These are phyloP conservation scores for Henckelia pumila DNA, from an alignment of 257 asterid species.

Conservation along the genomic window DNA sequence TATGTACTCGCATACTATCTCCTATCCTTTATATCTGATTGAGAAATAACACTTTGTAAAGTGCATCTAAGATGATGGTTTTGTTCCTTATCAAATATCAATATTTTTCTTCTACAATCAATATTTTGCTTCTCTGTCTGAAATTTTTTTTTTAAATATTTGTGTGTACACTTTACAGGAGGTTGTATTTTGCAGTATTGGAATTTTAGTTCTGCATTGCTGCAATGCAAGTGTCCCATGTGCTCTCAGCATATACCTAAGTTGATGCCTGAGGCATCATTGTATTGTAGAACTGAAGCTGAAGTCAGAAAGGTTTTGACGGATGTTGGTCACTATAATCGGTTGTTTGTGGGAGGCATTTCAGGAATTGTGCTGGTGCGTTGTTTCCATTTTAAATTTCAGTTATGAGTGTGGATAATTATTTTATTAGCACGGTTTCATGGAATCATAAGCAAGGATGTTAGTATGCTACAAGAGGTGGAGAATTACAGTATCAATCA, in stretches of 20 bases:
- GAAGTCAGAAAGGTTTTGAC: slow-evolving; percentile 48
- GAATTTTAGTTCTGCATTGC: slow-evolving; percentile 60
- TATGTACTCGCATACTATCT: neutral
- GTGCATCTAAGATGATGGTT: neutral
- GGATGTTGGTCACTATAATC: slow-evolving; percentile 57
- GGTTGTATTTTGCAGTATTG: slow-evolving; percentile 81
- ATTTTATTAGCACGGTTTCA: slow-evolving; percentile 1
- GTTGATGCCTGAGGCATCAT: slow-evolving; percentile 64
- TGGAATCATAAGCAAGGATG: neutral
- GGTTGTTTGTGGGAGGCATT: slow-evolving; percentile 63
- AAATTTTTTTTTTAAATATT: neutral
- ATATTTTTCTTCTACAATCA: neutral
- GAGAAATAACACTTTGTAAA: too few relatives aligned
- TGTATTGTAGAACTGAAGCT: slow-evolving; percentile 36
- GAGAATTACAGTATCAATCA: neutral
- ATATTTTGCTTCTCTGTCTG: neutral
- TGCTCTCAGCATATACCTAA: slow-evolving; percentile 56
- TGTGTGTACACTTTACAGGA: slow-evolving; percentile 38
- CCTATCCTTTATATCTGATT: slow-evolving; percentile 4
- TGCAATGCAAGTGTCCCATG: slow-evolving; percentile 87
- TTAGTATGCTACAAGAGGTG: slow-evolving; percentile 6
- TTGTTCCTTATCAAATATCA: neutral
- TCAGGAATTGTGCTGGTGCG: slow-evolving; percentile 65
- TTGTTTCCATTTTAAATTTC: slow-evolving; percentile 22
- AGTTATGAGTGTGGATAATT: slow-evolving; percentile 5